Evolutionary conservation across 1,139 yeast genomes (phyloP).

Genomic region (Yamadazyma atmosphaerica): DNA sequence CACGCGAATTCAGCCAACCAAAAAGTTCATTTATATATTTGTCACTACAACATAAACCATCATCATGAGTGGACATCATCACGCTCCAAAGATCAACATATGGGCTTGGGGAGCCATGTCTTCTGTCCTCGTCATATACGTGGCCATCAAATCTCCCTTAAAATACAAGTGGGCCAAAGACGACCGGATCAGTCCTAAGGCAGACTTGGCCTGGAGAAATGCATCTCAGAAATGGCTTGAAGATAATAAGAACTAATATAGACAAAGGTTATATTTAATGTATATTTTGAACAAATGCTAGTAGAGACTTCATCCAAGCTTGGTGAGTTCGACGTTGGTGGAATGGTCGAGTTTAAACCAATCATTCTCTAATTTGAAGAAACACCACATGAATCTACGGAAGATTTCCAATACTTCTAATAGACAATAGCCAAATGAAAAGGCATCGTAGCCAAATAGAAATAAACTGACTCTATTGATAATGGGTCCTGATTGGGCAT

Average conservation of each 20-base stretch:
- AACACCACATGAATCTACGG: conserved; percentile 89
- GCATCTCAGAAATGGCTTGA: conserved; percentile 51
- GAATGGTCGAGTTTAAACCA: conserved; percentile 38
- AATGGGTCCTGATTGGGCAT: conserved; percentile 19
- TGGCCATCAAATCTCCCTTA: conserved; percentile 44
- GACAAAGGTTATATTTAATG: not conserved
- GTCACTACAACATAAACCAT: not conserved
- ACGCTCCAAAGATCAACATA: conserved; percentile 42
- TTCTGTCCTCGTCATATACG: conserved; percentile 43
- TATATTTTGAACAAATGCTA: too few relatives aligned
- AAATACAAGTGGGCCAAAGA: conserved; percentile 45
- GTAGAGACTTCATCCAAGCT: conserved; percentile 7
- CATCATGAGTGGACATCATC: conserved; percentile 20
- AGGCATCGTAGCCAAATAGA: conserved; percentile 46
- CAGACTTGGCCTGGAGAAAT: conserved; percentile 54
- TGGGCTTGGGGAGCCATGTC: conserved; percentile 49
- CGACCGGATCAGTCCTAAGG: conserved; percentile 49
- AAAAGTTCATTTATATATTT: conserved; percentile 9
- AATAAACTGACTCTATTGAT: conserved; percentile 26
- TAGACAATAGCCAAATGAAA: conserved; percentile 58
- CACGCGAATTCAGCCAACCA: conserved; percentile 23
- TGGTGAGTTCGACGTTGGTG: conserved; percentile 20
- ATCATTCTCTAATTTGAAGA: conserved; percentile 81
- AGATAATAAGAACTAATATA: conserved; percentile 11
- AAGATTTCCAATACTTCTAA: conserved; percentile 72